Percentiles rank a stretch among this genome's conserved stretches.
phyloP scores from a whole-genome alignment of 1,139 yeast genomes.

The Suhomyces ambrosiae region DNA sequence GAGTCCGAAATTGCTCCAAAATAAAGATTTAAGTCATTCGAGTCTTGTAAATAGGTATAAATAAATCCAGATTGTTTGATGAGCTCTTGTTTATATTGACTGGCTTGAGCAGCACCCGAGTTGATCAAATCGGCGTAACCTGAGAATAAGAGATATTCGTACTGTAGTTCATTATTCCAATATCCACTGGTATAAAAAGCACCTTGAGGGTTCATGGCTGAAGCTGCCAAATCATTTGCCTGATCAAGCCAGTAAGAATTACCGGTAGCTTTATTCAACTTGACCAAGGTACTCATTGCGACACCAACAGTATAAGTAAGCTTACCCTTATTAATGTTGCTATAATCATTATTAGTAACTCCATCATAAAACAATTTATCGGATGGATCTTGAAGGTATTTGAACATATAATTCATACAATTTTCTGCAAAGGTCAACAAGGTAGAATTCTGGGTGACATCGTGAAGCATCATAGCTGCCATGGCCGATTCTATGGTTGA shows the following conservation, averaged over 20 bases:
- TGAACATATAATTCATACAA: constrained; percentile 29
- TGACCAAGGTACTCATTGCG: constrained; percentile 34
- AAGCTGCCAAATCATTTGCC: constrained; percentile 16
- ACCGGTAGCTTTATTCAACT: constrained; percentile 21
- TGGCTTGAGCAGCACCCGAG: constrained; percentile 3
- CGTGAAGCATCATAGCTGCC: constrained; percentile 33
- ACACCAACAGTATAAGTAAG: constrained; percentile 41
- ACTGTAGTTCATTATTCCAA: constrained; percentile 19
- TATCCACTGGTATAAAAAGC: constrained; percentile 17
- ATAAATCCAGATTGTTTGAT: constrained; percentile 26
- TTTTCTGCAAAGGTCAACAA: constrained; percentile 25
- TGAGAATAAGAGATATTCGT: constrained; percentile 16
- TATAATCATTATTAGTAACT: constrained; percentile 16
- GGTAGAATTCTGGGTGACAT: constrained; percentile 19
- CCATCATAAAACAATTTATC: constrained; percentile 40
- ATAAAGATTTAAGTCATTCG: constrained; percentile 20
- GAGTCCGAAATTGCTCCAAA: constrained; percentile 18
- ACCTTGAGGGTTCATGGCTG: constrained; percentile 17
- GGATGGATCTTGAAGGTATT: constrained; percentile 31
- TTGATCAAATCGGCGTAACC: constrained; percentile 18
- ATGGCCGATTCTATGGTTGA: constrained; percentile 40
- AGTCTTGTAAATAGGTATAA: constrained; percentile 26
- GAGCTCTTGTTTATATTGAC: constrained; percentile 13
- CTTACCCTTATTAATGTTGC: constrained; percentile 34
- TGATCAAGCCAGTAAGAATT: constrained; percentile 15